Evolutionary conservation across 2,329 filamentous ascomycete genomes (phyloP).

Genomic region (Aspergillus sp.): DNA sequence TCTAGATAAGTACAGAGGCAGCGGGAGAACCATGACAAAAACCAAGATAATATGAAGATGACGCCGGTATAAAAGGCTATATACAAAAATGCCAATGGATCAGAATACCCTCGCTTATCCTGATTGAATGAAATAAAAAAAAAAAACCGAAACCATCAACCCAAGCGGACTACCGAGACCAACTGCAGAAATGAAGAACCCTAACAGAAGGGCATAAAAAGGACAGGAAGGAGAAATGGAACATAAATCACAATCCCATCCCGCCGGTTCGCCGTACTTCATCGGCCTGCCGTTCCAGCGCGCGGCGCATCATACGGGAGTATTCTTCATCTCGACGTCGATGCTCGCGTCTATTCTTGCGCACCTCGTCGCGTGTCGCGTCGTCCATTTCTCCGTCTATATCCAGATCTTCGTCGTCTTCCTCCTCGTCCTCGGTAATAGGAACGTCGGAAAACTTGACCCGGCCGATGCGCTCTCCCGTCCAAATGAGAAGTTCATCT

Average conservation of each 20-base stretch:
- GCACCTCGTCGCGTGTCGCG: slow-evolving; percentile 28
- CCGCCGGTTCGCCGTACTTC: slow-evolving; percentile 70
- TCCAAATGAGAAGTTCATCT: slow-evolving; percentile 81
- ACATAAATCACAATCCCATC: slow-evolving; percentile 15
- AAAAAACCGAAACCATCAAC: no score
- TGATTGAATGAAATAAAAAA: no score
- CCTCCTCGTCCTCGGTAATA: slow-evolving; percentile 36
- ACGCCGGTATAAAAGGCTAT: no score
- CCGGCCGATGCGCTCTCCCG: slow-evolving; percentile 77
- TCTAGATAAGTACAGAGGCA: no score
- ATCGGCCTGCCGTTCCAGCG: slow-evolving; percentile 74
- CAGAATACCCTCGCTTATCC: no score
- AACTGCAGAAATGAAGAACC: background rate
- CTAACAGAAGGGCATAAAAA: no score
- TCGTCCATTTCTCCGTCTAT: slow-evolving; percentile 29
- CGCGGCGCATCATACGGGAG: slow-evolving; percentile 69
- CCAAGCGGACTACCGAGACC: no score
- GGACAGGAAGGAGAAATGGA: background rate
- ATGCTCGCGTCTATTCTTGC: slow-evolving; percentile 31
- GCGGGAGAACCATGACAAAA: no score
- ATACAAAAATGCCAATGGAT: no score
- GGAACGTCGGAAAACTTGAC: slow-evolving; percentile 58
- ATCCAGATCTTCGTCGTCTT: slow-evolving; percentile 38
- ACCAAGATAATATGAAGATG: no score
- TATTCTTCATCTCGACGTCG: slow-evolving; percentile 54